Base-by-base conservation (phyloP, 768 basidiomycete genomes). In the Collybia nuda region DNA sequence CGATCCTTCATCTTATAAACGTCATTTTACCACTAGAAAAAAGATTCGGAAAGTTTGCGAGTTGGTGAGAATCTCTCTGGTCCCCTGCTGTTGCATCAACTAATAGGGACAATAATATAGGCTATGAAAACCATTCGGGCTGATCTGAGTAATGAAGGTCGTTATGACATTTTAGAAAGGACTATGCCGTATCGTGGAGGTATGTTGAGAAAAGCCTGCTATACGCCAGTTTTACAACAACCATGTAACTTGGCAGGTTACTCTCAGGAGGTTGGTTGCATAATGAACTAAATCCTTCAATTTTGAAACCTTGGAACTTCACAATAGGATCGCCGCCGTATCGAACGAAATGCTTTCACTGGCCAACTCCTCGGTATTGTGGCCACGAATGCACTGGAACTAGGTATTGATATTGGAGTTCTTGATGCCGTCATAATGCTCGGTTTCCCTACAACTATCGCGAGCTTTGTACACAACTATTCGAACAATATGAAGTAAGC, bases 381-480 rank as follows among this genome's bases (percentile, higher is more conserved):
- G 28, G 89, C 92, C 0, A 96, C 93, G 0, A 95, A 93, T 58
- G 93, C 93, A 0, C 77, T 95, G 11, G 93, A 96, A 65, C 80
- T 95, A 6, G 92, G 92, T 12, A 86, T 93, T n/a, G 91, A 94
- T 58, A 93, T 94, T 29, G 92, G 90, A 14, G 81, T 78, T n/a
- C 66, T 94, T 45, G 93, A 95, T 61, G 90, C 88, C 6, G 93
- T 95, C 37, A 81, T 96, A 48, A 90, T 93, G 80, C 79, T 93
- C 23, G 90, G 90, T 1, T 93, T 95, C 63, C 93, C 93, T 0
- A 74, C 80, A 47, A 81, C 79, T 37, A 69, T 94, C 29, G 86
- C 93, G 0, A 93, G 90, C 57, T 88, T 93, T 51, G 91, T 93
- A 51, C 59, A 81, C 64, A 4, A 1, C 23, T 3, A 11, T 26